Conservation (phyloP, 805 yeast genomes). For the Kodamaea neixiangensis region DNA sequence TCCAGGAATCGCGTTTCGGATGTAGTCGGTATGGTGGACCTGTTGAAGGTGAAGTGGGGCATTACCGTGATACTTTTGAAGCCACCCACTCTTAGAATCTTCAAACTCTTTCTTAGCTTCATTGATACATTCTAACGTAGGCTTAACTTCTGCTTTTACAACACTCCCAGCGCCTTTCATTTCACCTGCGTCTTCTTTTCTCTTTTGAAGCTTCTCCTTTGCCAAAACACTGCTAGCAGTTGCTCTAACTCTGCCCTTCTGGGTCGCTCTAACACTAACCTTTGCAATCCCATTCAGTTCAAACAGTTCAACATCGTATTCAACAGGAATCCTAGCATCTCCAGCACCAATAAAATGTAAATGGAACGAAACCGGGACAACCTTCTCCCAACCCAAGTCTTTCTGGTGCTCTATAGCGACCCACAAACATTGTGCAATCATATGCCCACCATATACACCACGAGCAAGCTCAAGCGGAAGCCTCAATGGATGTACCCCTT, state of each 20-base stretch:
- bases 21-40: slow-evolving; percentile 37
- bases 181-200: not conserved
- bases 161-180: not conserved
- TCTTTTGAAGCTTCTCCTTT: slow-evolving; percentile 18
- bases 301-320: slow-evolving; percentile 54
- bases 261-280: slow-evolving; percentile 56
- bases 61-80: slow-evolving; percentile 1
- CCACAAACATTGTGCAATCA: slow-evolving; percentile 63
- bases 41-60: slow-evolving; percentile 20
- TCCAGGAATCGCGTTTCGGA: slow-evolving; percentile 38
- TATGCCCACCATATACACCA: slow-evolving; percentile 72
- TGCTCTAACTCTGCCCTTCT: slow-evolving; percentile 52
- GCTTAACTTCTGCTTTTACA: not conserved
- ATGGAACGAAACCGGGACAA: slow-evolving; percentile 62
- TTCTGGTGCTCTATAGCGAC: slow-evolving; percentile 55
- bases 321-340: slow-evolving; percentile 43
- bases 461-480: slow-evolving; percentile 49
- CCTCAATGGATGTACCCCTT: slow-evolving; percentile 35
- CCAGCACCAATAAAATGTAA: slow-evolving; percentile 63
- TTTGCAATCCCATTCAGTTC: slow-evolving; percentile 56
- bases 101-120: not conserved
- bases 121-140: not conserved
- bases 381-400: slow-evolving; percentile 17
- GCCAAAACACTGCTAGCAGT: slow-evolving; percentile 51
- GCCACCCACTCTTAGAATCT: slow-evolving; percentile 5